A percentile compares a stretch with the other conserved stretches of the same genome.
These are phyloP conservation scores for Rostrohypoxylon terebratum DNA, from an alignment of 495 filamentous ascomycete species.

Conservation along the genomic window DNA sequence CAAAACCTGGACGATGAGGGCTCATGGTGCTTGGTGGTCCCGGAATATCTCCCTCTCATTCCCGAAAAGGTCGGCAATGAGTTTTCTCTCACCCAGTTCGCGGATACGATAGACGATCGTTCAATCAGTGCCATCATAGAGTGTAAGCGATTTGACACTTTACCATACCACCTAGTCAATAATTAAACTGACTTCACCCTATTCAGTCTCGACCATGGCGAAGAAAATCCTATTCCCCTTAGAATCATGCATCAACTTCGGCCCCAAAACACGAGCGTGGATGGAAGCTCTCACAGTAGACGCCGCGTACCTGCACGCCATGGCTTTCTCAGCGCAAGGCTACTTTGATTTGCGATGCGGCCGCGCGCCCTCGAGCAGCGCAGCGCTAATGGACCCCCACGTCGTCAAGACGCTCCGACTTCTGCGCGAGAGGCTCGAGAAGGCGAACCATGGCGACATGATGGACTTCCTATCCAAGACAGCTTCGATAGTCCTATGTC, in stretches of 20 bases:
- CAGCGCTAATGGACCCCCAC: slow-evolving; percentile 35
- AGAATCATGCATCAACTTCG: slow-evolving; percentile 54
- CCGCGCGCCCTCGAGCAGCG: not conserved
- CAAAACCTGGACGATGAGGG: not conserved
- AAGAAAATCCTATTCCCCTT: slow-evolving; percentile 55
- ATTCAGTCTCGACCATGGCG: slow-evolving; percentile 56
- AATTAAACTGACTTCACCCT: slow-evolving; percentile 1
- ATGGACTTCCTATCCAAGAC: slow-evolving; percentile 48
- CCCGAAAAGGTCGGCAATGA: slow-evolving; percentile 36
- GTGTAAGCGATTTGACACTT: slow-evolving; percentile 41
- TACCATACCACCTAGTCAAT: not conserved
- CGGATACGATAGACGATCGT: slow-evolving; percentile 38
- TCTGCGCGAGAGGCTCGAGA: slow-evolving; percentile 51
- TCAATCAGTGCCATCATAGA: slow-evolving; percentile 14
- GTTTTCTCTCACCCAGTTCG: slow-evolving; percentile 47
- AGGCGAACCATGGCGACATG: not conserved
- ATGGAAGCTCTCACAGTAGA: slow-evolving; percentile 52
- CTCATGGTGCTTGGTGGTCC: not conserved
- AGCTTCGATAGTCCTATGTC: slow-evolving; percentile 46
- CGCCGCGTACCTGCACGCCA: slow-evolving; percentile 55
- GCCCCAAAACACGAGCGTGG: slow-evolving; percentile 46
- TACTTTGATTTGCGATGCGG: slow-evolving; percentile 47
- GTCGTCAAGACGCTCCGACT: slow-evolving; percentile 50
- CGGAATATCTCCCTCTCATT: slow-evolving; percentile 1
- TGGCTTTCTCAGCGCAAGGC: slow-evolving; percentile 51